Evolutionary conservation across 2,329 filamentous ascomycete genomes (phyloP), one percentile per base, ranked within the genome.

Genomic region (Monilinia aucupariae): DNA sequence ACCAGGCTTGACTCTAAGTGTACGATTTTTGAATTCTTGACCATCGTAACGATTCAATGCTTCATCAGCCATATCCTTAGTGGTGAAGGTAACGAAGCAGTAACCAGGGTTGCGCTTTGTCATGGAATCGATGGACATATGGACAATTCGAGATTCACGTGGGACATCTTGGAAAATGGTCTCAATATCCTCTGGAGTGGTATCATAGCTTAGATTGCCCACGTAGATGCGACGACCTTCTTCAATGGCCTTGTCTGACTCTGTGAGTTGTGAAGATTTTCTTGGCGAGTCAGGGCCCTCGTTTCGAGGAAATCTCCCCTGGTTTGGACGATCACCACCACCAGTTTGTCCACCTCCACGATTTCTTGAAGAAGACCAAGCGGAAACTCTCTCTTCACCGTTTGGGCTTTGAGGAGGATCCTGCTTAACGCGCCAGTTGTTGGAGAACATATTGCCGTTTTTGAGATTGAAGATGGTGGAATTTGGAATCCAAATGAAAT

Each of bases 71-170:
- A 83, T 77, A 34, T 83, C 82, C 52, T 79, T 79, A 53, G 78
- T 80, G 52, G 75, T 74, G 63, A 91, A 83, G 70, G 91, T 87
- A 52, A 90, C 83, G 69, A 91, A 91, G 76, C 87, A 91, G 76
- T 90, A 90, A 45, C 85, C 87, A 0, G 87, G 87, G 72, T 90
- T 91, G 51, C 87, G 80, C 48, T 81, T 83, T 37, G 82, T 87
- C 73, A 88, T 84, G 1, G 85, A 82, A 69, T 91, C 87, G 60
- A 88, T 80, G 0, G 85, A 86, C 69, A 91, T 87, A 72, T 88
- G 85, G 67, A 90, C 82, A 53, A 83, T 82, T 67, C 82, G 79
- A 67, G 78, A 80, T 70, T 76, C 71, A 63, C 71, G 65, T 63
- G 75, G 74, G 27, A 74, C 71, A 27, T 75, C 74, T 27, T 72